Base-by-base conservation (phyloP, 371 early-diverging fungal species). In the Mycotypha africana region DNA sequence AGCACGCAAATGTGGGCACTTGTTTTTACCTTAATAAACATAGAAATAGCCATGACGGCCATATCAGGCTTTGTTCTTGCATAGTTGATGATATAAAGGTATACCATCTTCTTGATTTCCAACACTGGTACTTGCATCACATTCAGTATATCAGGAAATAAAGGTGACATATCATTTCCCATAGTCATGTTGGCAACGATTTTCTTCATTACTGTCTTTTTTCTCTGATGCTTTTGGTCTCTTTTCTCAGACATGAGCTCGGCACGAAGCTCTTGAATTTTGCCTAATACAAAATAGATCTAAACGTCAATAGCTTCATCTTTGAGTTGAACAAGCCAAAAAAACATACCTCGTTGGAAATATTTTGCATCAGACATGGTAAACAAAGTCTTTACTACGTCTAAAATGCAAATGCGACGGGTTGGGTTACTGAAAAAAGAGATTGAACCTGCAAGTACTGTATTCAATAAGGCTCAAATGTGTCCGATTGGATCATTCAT, bases 101-200 rank as follows among this genome's bases (percentile, higher is more conserved):
- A 89, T 20, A 97, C 93, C 83, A 97, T 88, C 76, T 96, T 97
- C 67, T 97, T 98, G 48, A 74, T 53, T 57, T 71, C 75, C 21
- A 79, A 43, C 23, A 67, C 62, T 6, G 74, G 70, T 1, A 76
- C 76, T 41, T 73, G 68, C 78, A 81, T 76, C 26, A 75, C 75
- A 33, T 67, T 70, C 0, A 81, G 51, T 22, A 81, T 76, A 53
- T 81, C 81, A 16, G 69, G 72, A 47, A 89, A 93, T 35, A 98
- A 76, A 11, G 91, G 79, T 4, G 92, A 89, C 89, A 97, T 93
- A 67, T 98, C 97, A 61, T 93, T 94, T 25, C 98, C 98, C 89
- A 97, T 92, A 9, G 98, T 95, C 96, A 98, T 96, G 59, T 96
- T 95, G 52, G 94, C 95, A 12, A 95, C 91, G 51, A 97, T 91